A percentile compares a stretch with the other conserved stretches of the same genome.
Evolutionary conservation across 1,284 basidiomycete genomes (phyloP).

Genomic region (Papiliotrema terrestris): DNA sequence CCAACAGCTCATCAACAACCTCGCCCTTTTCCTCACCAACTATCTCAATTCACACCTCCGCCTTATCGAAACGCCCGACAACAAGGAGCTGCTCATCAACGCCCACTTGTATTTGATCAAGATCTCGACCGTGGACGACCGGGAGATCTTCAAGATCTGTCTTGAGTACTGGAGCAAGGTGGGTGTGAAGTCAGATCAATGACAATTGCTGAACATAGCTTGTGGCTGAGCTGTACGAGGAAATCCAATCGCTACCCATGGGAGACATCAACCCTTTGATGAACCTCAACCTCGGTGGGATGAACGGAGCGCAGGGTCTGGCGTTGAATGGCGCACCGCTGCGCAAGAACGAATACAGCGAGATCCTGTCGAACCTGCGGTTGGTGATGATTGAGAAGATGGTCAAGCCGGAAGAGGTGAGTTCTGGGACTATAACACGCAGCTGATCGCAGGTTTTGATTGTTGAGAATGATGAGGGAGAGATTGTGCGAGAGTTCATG

Average conservation of each 20-base stretch:
- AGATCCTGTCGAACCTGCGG: slow-evolving; percentile 90
- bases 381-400: slow-evolving; percentile 98
- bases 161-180: slow-evolving; percentile 94
- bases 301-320: slow-evolving; percentile 55
- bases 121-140: slow-evolving; percentile 95
- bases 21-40: slow-evolving; percentile 94
- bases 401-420: slow-evolving; percentile 98
- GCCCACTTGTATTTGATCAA: slow-evolving; percentile 99
- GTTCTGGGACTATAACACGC: slow-evolving; percentile 23
- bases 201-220: slow-evolving; percentile 51
- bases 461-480: slow-evolving; percentile 99
- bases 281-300: slow-evolving; percentile 73
- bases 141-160: slow-evolving; percentile 99
- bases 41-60: slow-evolving; percentile 90
- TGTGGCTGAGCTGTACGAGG: slow-evolving; percentile 97
- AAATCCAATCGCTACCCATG: slow-evolving; percentile 72
- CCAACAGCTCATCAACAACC: slow-evolving; percentile 95
- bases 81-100: slow-evolving; percentile 90
- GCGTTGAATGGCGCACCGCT: slow-evolving; percentile 71
- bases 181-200: slow-evolving; percentile 1
- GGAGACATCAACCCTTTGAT: slow-evolving; percentile 91
- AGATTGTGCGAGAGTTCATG: slow-evolving; percentile 99
- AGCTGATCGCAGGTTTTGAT: slow-evolving; percentile 71
- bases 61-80: slow-evolving; percentile 84
- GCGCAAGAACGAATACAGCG: slow-evolving; percentile 90